Percentiles rank a stretch among this genome's conserved stretches.
These are phyloP conservation scores for Panaeolus cyanescens DNA, from an alignment of 768 basidiomycete species.

Conservation along the genomic window DNA sequence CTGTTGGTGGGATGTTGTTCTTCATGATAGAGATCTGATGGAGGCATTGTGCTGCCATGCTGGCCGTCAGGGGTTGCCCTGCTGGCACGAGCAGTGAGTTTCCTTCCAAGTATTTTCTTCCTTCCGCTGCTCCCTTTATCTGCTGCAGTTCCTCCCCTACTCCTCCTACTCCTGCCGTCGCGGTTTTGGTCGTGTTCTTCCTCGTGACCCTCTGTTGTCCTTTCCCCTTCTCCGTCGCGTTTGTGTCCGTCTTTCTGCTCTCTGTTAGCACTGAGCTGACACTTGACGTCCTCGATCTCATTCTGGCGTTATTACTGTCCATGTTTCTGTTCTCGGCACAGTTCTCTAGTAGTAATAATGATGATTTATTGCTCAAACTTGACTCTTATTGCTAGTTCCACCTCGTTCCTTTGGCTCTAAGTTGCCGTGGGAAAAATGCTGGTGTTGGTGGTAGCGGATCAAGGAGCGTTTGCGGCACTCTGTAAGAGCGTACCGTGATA, in stretches of 20 bases:
- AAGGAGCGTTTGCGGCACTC: neutral
- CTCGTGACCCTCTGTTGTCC: neutral
- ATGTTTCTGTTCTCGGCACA: neutral
- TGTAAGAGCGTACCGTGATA: neutral
- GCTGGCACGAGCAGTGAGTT: neutral
- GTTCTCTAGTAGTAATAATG: neutral
- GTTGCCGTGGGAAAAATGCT: neutral
- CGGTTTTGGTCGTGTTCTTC: neutral
- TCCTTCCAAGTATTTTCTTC: neutral
- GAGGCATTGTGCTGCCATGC: neutral
- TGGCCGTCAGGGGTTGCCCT: neutral
- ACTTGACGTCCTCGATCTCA: too few species aligned
- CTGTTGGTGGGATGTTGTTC: neutral
- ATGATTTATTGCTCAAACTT: neutral
- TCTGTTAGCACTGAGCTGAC: too few species aligned
- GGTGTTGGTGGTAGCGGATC: neutral
- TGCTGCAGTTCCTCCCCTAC: neutral
- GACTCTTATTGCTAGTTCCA: neutral
- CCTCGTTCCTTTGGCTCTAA: neutral
- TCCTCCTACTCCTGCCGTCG: too few species aligned
- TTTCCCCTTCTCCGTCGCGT: neutral
- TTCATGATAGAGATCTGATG: neutral
- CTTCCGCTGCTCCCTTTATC: neutral
- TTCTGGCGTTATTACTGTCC: neutral
- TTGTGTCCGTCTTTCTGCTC: neutral